Conservation (phyloP, 2,329 filamentous ascomycete species). For the Exophiala phaeomuriformis region DNA sequence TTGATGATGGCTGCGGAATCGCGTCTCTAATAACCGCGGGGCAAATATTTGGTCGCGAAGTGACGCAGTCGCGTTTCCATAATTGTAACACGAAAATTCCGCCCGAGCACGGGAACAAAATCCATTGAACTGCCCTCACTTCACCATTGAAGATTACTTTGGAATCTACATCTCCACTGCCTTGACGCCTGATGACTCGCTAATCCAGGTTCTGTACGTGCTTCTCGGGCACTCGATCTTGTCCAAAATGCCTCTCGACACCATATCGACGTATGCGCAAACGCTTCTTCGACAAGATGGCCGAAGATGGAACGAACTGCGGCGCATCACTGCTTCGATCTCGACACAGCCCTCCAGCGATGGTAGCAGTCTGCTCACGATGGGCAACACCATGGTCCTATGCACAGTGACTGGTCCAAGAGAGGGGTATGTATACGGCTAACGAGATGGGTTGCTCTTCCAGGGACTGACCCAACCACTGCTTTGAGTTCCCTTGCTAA, state of each 20-base stretch:
- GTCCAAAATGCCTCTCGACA: slow-evolving; percentile 78
- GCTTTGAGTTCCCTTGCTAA: background rate
- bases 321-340: slow-evolving; percentile 79
- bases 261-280: slow-evolving; percentile 80
- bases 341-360: slow-evolving; percentile 88
- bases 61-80: background rate
- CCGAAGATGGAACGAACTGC: slow-evolving; percentile 93
- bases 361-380: slow-evolving; percentile 86
- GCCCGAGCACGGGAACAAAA: slow-evolving; percentile 3
- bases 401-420: slow-evolving; percentile 82
- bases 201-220: background rate
- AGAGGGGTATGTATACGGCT: slow-evolving; percentile 46
- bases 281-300: slow-evolving; percentile 76
- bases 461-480: too few species aligned
- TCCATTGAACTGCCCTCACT: background rate
- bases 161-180: background rate
- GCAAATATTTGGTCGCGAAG: background rate
- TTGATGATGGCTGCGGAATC: background rate
- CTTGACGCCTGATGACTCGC: background rate
- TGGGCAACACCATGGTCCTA: slow-evolving; percentile 96
- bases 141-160: background rate
- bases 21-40: background rate
- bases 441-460: too few species aligned
- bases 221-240: background rate
- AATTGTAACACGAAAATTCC: slow-evolving; percentile 8